These are phyloP conservation scores for Dacryopinax primogenitus DNA, from an alignment of 768 basidiomycete genomes.

Conservation along the genomic window DNA sequence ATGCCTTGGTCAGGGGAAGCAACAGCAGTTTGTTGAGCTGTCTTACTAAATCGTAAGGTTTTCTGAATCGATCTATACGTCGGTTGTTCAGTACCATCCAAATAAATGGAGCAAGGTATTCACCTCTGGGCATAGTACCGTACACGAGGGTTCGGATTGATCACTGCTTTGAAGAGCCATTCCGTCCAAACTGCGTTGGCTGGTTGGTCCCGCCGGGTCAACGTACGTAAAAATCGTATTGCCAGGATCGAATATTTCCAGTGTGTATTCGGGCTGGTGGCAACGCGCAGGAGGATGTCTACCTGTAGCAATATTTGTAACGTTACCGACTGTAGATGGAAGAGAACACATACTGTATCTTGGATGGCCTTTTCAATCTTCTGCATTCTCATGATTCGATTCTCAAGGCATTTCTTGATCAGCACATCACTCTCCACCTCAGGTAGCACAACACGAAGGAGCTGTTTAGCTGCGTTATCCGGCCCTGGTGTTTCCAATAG, in stretches of 20 bases:
- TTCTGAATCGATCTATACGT: not conserved
- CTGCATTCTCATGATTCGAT: slow-evolving; percentile 25
- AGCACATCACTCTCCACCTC: slow-evolving; percentile 32
- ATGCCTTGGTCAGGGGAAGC: not conserved
- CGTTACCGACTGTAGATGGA: not conserved
- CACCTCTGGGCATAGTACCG: slow-evolving; percentile 14
- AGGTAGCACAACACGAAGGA: not conserved
- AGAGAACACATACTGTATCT: slow-evolving; percentile 32
- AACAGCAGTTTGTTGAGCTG: not conserved
- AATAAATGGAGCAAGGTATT: slow-evolving; percentile 12
- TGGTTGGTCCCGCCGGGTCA: slow-evolving; percentile 53
- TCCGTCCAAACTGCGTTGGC: slow-evolving; percentile 24
- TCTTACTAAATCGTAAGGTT: not conserved
- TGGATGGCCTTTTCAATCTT: slow-evolving; percentile 34
- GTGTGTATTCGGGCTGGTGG: slow-evolving; percentile 49
- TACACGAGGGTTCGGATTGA: not conserved
- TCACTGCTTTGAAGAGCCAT: not conserved
- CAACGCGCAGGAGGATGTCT: slow-evolving; percentile 41
- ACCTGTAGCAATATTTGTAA: slow-evolving; percentile 25
- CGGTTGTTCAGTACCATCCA: slow-evolving; percentile 19
- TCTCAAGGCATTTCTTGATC: slow-evolving; percentile 33
- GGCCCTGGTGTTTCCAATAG: not conserved
- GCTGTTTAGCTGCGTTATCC: not conserved
- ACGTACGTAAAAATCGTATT: slow-evolving; percentile 49
- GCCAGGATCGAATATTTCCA: slow-evolving; percentile 71